Evolutionary conservation across 257 asterid genomes (phyloP).

Genomic region (Nicotiana otophora): DNA sequence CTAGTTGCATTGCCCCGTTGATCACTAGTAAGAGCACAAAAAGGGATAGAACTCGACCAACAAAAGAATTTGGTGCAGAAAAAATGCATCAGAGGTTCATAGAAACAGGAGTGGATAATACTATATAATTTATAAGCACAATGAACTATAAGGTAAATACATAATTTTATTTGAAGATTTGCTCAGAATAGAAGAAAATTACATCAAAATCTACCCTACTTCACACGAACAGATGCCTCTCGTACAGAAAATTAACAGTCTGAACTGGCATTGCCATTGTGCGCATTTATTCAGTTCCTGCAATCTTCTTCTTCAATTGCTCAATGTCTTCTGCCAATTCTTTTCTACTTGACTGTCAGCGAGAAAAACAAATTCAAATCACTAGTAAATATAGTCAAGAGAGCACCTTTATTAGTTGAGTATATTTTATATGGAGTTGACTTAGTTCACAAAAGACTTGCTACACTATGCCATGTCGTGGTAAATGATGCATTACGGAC

Average conservation of each 20-base stretch:
- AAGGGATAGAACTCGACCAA: too few relatives aligned
- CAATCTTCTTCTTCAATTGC: conserved; percentile 76
- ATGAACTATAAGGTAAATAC: conserved; percentile 6
- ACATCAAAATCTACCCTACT: conserved; percentile 44
- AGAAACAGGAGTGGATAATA: not conserved
- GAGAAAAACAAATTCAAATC: not conserved
- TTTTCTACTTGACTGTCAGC: conserved; percentile 79
- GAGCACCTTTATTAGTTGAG: not conserved
- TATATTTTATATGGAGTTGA: not conserved
- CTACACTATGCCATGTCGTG: not conserved
- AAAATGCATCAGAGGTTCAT: not conserved
- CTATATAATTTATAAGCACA: conserved; percentile 3
- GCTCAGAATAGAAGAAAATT: conserved; percentile 14
- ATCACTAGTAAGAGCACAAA: too few relatives aligned
- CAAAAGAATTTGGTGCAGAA: not conserved
- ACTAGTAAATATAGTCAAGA: not conserved
- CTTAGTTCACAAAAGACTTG: not conserved
- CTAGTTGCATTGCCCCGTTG: too few relatives aligned
- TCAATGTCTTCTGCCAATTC: conserved; percentile 80
- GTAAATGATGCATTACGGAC: not conserved
- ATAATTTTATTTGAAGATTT: conserved; percentile 24
- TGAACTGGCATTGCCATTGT: not conserved
- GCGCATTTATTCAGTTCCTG: conserved; percentile 59
- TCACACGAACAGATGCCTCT: conserved; percentile 35
- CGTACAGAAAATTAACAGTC: conserved; percentile 19